Conservation (phyloP, 306 rosid species). For the Canavalia gladiata region DNA sequence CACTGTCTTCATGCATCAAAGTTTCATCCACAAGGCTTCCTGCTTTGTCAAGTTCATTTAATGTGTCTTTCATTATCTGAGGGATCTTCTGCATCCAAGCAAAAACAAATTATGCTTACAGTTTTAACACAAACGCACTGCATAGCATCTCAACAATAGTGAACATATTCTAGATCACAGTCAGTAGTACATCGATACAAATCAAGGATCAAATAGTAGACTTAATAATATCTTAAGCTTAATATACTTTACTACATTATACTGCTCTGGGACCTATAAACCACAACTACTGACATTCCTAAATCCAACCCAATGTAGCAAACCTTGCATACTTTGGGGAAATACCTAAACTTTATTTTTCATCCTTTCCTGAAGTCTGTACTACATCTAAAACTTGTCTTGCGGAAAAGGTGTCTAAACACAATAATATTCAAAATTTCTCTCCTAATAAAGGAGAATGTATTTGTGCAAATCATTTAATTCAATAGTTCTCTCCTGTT, state of each 20-base stretch:
- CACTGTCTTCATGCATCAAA: conserved; percentile 52
- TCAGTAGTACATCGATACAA: conserved; percentile 28
- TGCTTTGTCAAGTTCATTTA: conserved; percentile 59
- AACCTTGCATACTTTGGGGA: conserved; percentile 25
- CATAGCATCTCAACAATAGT: conserved; percentile 39
- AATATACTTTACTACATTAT: conserved; percentile 16
- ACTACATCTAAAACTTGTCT: conserved; percentile 3
- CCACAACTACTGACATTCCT: conserved; percentile 19
- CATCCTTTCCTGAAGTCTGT: conserved; percentile 9
- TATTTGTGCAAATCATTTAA: conserved; percentile 15
- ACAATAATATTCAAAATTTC: conserved; percentile 20
- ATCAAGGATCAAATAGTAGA: conserved; percentile 33
- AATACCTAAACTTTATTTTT: conserved; percentile 2
- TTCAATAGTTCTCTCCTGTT: conserved; percentile 32
- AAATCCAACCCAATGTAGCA: conserved; percentile 33
- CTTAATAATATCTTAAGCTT: conserved; percentile 12
- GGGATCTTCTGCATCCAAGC: conserved; percentile 67
- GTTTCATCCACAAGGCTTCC: conserved; percentile 55
- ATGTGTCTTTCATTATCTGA: conserved; percentile 57
- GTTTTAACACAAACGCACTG: conserved; percentile 24
- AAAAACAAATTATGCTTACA: conserved; percentile 43
- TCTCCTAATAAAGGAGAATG: conserved; percentile 20
- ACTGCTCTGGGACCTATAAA: conserved; percentile 23
- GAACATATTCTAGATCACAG: conserved; percentile 11
- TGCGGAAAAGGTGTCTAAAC: conserved; percentile 2